Base-by-base conservation (phyloP, 2,329 filamentous ascomycete species). In the Alternaria tenuissima region DNA sequence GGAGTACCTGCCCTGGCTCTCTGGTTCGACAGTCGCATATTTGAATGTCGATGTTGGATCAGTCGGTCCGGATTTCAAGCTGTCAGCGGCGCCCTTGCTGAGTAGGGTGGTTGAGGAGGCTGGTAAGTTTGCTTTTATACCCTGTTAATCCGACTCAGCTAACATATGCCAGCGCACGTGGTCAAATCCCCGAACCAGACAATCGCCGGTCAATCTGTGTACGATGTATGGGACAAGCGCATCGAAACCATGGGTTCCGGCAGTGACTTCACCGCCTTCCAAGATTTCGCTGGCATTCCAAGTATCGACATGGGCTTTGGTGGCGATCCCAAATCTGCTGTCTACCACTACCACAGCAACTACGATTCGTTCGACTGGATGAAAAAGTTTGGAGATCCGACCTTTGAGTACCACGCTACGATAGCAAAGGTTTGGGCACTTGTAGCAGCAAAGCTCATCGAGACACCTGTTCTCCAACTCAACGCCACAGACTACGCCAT, bases 361-460 rank as follows among this genome's bases (percentile, higher is more conserved):
- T 96, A 94, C 73, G 93, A 96, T 73, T 91, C 86, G 34, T 94
- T 91, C 73, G 82, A 89, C 70, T 96, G 92, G 92, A 95, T 95
- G 91, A 84, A 89, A 14, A 89, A 82, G 3, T 93, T 88, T 66
- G 92, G 92, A 4, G 93, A 96, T 66, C 80, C 82, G 1, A 80
- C 77, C 11, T 89, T 86, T 78, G 74, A 83, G 7, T 88, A 89
- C 68, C 88, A 90, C 68, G 78, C 78, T 22, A 77, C 82, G 0
- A 81, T 84, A 22, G 79, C 82, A 2, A 79, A 82, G 67, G 63
- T 84, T 28, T 82, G 81, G 75, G 76, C 75, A 3, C 69, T 85
- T 2, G 73, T 84, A 1, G 79, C 81, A 2, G 82, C 81, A 4
- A 80, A 80, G 44, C 71, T 85, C 3, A 66, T 81, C 26, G 83